phyloP scores from a whole-genome alignment of 176 grass and related monocot genomes.

The Raddia distichophylla region DNA sequence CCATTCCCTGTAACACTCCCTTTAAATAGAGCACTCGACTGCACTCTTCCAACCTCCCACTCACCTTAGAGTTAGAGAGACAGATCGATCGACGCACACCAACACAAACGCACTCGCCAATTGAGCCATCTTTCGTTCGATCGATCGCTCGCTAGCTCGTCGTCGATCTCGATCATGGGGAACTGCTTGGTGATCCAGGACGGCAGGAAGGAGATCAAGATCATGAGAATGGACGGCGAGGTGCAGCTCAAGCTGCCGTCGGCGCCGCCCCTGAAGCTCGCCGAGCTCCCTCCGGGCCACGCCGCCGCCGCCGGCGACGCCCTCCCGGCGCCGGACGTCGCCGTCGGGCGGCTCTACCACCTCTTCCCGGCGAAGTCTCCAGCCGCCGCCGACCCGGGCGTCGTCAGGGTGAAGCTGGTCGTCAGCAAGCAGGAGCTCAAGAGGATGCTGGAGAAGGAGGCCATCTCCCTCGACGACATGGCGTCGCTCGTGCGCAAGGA shows the following conservation, averaged over 20 bases:
- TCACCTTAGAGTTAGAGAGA: neutral
- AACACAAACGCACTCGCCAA: too few relatives aligned
- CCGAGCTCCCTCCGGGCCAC: neutral
- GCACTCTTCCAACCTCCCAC: constrained; percentile 16
- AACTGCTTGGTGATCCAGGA: constrained; percentile 60
- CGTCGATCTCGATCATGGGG: constrained; percentile 50
- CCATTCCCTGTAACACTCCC: neutral
- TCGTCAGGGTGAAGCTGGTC: constrained; percentile 67
- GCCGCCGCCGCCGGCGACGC: neutral
- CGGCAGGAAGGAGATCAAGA: constrained; percentile 49
- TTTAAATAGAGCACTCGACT: constrained; percentile 44
- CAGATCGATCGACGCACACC: neutral
- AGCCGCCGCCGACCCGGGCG: neutral
- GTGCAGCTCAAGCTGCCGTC: constrained; percentile 28
- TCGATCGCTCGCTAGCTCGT: neutral
- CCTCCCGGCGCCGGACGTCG: constrained; percentile 14
- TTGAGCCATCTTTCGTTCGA: neutral
- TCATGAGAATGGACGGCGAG: constrained; percentile 41
- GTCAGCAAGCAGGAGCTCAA: constrained; percentile 70
- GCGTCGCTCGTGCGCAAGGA: constrained; percentile 45
- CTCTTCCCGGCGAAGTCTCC: constrained; percentile 23
- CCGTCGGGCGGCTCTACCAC: constrained; percentile 24
- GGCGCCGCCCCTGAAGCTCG: constrained; percentile 16
- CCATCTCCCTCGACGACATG: constrained; percentile 48
- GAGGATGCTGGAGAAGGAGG: constrained; percentile 58